phyloP scores from a whole-genome alignment of 176 grass and related monocot genomes.

The Eremochloa ophiuroides region DNA sequence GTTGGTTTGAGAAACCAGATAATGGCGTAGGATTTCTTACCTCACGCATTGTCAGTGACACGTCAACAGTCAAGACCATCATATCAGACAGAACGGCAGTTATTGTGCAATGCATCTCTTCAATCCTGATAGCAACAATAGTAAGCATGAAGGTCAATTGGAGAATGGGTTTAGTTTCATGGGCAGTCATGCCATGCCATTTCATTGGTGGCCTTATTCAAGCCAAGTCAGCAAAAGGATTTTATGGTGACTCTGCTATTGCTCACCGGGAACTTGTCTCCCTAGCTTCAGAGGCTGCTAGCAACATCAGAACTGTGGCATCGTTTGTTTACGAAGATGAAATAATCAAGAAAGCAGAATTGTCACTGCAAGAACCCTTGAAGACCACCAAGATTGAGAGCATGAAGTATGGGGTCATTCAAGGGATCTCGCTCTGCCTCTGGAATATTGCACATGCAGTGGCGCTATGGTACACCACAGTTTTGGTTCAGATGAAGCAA shows the following conservation, averaged over 20 bases:
- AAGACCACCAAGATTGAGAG: conserved; percentile 43
- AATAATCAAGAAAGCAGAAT: conserved; percentile 48
- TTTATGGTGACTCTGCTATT: conserved; percentile 25
- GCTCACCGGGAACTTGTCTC: conserved; percentile 42
- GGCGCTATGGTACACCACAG: conserved; percentile 59
- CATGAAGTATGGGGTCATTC: conserved; percentile 48
- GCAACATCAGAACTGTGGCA: conserved; percentile 64
- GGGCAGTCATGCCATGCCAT: conserved; percentile 64
- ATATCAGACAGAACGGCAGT: conserved; percentile 65
- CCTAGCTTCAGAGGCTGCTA: conserved; percentile 54
- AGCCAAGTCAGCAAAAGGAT: conserved; percentile 71
- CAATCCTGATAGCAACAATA: conserved; percentile 59
- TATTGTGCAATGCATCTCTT: conserved; percentile 65
- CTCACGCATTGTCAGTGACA: conserved; percentile 47
- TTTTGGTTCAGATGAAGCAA: conserved; percentile 39
- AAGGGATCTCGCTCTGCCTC: conserved; percentile 53
- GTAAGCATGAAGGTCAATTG: conserved; percentile 48
- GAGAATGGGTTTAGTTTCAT: conserved; percentile 68
- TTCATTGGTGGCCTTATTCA: conserved; percentile 63
- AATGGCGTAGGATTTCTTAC: conserved; percentile 53
- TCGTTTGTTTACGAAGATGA: conserved; percentile 60
- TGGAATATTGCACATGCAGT: conserved; percentile 64
- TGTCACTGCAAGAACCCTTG: conserved; percentile 50
- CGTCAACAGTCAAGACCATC: conserved; percentile 53
- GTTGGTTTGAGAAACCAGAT: conserved; percentile 61